Evolutionary conservation across 2,329 filamentous ascomycete genomes (phyloP).

Genomic region (Cryphonectria nitschkei): DNA sequence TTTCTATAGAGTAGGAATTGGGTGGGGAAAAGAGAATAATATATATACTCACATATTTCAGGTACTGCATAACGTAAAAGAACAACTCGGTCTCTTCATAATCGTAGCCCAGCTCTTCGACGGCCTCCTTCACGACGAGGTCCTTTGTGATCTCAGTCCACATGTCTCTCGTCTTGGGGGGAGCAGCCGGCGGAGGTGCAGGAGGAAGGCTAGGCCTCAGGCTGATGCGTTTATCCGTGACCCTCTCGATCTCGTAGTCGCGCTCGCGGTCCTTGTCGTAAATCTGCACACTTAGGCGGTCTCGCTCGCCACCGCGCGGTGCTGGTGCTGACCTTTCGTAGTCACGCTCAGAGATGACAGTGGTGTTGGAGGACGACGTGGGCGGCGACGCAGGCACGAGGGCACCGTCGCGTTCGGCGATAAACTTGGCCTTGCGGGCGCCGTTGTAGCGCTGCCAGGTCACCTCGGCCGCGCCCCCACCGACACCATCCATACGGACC

Average conservation of each 20-base stretch:
- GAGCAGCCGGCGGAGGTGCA: conserved; percentile 37
- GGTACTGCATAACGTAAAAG: conserved; percentile 91
- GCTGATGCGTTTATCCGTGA: conserved; percentile 53
- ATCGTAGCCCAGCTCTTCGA: conserved; percentile 81
- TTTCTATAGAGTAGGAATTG: background rate
- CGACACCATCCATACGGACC: conserved; percentile 79
- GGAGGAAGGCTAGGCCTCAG: conserved; percentile 42
- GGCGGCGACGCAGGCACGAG: conserved; percentile 41
- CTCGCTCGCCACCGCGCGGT: conserved; percentile 38
- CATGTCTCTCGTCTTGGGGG: conserved; percentile 63
- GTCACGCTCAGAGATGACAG: conserved; percentile 33
- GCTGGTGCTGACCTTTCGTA: conserved; percentile 32
- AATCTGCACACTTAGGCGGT: conserved; percentile 51
- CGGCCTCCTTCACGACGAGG: conserved; percentile 82
- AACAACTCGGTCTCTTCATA: conserved; percentile 89
- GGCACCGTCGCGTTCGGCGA: conserved; percentile 59
- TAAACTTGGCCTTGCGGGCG: conserved; percentile 73
- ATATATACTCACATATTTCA: conserved; percentile 73
- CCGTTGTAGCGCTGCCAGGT: conserved; percentile 82
- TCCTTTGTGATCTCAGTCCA: conserved; percentile 99
- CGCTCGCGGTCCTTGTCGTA: conserved; percentile 48
- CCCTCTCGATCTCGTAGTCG: conserved; percentile 59
- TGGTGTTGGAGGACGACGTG: conserved; percentile 34
- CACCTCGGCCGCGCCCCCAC: conserved; percentile 75
- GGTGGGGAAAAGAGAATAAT: too few species aligned